Evolutionary conservation across 352 stramenopile species (phyloP).

Genomic region (Globisporangium acanthophoron): DNA sequence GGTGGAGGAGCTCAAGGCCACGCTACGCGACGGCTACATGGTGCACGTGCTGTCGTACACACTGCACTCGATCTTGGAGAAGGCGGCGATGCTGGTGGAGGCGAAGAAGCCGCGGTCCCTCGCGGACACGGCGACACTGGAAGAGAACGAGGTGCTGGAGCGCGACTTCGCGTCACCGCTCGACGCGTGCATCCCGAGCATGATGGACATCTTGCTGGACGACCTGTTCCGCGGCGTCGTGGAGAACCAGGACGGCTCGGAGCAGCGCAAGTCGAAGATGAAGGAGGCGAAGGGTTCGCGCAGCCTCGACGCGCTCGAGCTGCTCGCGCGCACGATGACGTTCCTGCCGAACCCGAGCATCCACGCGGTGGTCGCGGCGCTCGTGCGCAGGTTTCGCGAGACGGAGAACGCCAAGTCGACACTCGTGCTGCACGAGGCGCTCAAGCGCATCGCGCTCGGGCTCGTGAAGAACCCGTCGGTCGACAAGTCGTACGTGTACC

Average conservation of each 20-base stretch:
- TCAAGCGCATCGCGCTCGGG: constrained; percentile 76
- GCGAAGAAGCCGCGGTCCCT: constrained; percentile 36
- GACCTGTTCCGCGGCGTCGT: constrained; percentile 75
- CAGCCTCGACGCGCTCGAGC: constrained; percentile 71
- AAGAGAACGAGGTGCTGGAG: constrained; percentile 21
- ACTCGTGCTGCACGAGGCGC: constrained; percentile 56
- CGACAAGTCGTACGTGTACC: constrained; percentile 78
- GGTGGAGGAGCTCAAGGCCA: constrained; percentile 79
- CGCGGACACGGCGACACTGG: constrained; percentile 17
- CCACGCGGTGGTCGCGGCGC: constrained; percentile 62
- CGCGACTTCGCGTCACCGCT: constrained; percentile 50
- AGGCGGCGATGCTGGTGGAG: constrained; percentile 55
- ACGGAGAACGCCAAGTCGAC: constrained; percentile 52
- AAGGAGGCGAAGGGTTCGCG: constrained; percentile 78
- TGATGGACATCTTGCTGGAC: constrained; percentile 78
- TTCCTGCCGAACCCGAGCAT: constrained; percentile 84
- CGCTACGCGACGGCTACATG: constrained; percentile 81
- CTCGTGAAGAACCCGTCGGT: constrained; percentile 81
- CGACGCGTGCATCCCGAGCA: constrained; percentile 69
- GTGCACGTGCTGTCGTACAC: constrained; percentile 85
- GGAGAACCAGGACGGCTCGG: constrained; percentile 49
- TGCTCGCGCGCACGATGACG: constrained; percentile 73
- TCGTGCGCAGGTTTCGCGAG: constrained; percentile 74
- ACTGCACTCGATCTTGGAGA: constrained; percentile 80
- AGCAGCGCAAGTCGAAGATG: constrained; percentile 79